These are phyloP conservation scores for Kluyveromyces sp. DNA, from an alignment of 1,139 yeast genomes.

Conservation along the genomic window DNA sequence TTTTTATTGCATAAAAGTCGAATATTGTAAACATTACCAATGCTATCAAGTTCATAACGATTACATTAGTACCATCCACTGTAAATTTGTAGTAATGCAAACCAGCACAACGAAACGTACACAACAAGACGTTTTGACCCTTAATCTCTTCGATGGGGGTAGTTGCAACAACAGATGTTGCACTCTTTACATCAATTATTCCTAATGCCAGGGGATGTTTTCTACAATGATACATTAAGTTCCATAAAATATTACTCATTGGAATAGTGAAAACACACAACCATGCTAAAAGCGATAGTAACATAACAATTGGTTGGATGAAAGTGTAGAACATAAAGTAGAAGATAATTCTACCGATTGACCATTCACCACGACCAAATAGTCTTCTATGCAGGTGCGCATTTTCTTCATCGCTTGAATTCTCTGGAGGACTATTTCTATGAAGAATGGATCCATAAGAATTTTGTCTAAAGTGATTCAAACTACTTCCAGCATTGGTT, in stretches of 20 bases:
- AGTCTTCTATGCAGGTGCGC: constrained; percentile 34
- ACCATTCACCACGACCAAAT: constrained; percentile 94
- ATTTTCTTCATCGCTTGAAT: constrained; percentile 7
- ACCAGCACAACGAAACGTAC: constrained; percentile 91
- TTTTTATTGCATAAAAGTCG: constrained; percentile 62
- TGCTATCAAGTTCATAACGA: constrained; percentile 74
- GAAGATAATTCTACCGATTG: constrained; percentile 70
- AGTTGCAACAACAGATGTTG: constrained; percentile 17
- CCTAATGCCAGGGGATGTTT: constrained; percentile 76
- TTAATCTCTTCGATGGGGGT: constrained; percentile 15
- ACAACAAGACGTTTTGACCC: constrained; percentile 42
- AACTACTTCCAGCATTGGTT: neutral
- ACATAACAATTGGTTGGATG: constrained; percentile 57
- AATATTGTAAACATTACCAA: constrained; percentile 77
- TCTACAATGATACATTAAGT: constrained; percentile 69
- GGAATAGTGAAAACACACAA: constrained; percentile 84
- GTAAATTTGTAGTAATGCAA: constrained; percentile 91
- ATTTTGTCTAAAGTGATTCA: neutral
- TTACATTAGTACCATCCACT: constrained; percentile 90
- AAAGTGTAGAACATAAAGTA: constrained; percentile 64
- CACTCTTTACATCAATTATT: constrained; percentile 21
- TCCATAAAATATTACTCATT: constrained; percentile 69
- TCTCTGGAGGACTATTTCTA: neutral
- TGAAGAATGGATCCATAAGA: neutral
- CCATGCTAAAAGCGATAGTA: constrained; percentile 65